Evolutionary conservation across 306 rosid species (phyloP), one percentile per base, ranked within the genome.

Genomic region (Rubus parviflorus): DNA sequence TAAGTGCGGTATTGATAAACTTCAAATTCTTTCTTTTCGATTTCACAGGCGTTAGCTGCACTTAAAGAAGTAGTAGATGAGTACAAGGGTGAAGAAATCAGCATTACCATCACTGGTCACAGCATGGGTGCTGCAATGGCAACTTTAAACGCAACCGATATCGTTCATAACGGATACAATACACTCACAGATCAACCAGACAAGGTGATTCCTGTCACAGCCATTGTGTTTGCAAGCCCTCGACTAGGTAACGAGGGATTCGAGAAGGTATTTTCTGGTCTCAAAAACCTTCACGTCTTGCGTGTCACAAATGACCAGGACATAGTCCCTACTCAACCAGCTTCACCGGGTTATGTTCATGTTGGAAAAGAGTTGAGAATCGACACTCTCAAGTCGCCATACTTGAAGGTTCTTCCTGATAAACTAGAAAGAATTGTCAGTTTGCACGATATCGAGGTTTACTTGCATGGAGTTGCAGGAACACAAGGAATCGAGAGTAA

Each of bases 71-170:
- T 45, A 13, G 42, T 79, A 15, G 16, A 56, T 2, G 51, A 43
- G 67, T 72, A 73, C 74, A 69, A 52, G 47, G 54, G 22, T 1
- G 83, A 73, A 16, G 60, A 65, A 58, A 20, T 79, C 12, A 79
- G 78, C 48, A 79, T 70, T 47, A 70, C 74, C 4, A 9, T 70
- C 22, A 25, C 23, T 14, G 74, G 60, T 22, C 30, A 70, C 41
- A 73, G 78, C 78, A 73, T 73, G 83, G 78, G 83, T 2, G 83
- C 69, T 54, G 78, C 74, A 19, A 4, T 79, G 1, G 78, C 61
- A 15, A 43, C 64, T 38, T 12, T 65, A 37, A 73, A 72, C 6
- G 78, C 78, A 0, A 38, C 43, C 0, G 83, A 79, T 56, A 51
- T 79, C 23, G 78, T 25, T 30, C 19, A n/a, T 2, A 73, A 79